These are phyloP conservation scores for Astragalus glycyphyllos DNA, from an alignment of 306 rosid species.

Conservation along the genomic window DNA sequence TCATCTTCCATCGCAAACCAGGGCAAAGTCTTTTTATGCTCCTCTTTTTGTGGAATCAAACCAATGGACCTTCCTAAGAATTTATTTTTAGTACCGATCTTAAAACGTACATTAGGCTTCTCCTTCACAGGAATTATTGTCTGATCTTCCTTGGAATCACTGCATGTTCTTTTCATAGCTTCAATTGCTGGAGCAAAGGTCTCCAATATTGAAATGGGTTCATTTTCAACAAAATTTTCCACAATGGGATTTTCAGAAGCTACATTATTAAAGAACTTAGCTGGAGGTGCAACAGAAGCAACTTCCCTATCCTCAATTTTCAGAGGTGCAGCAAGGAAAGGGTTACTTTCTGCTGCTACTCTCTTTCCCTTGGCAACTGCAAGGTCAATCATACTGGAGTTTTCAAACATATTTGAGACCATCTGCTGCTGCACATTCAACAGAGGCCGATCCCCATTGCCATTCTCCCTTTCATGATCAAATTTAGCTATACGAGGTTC, in stretches of 20 bases:
- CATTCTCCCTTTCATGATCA: slow-evolving; percentile 60
- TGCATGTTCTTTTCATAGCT: slow-evolving; percentile 54
- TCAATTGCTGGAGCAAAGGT: slow-evolving; percentile 86
- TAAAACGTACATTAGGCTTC: slow-evolving; percentile 69
- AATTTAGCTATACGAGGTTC: slow-evolving; percentile 48
- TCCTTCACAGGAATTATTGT: slow-evolving; percentile 48
- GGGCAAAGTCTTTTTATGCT: slow-evolving; percentile 51
- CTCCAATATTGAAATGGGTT: slow-evolving; percentile 64
- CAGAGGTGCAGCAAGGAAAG: slow-evolving; percentile 75
- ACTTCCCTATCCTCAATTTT: slow-evolving; percentile 77
- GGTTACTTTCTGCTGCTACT: slow-evolving; percentile 63
- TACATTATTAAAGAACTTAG: slow-evolving; percentile 54
- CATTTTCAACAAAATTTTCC: slow-evolving; percentile 52
- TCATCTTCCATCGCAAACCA: slow-evolving; percentile 64
- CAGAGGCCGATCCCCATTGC: slow-evolving; percentile 50
- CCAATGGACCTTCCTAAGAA: slow-evolving; percentile 54
- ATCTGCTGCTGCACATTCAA: slow-evolving; percentile 62
- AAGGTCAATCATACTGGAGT: slow-evolving; percentile 47
- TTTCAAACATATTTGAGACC: slow-evolving; percentile 57
- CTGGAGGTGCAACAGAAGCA: slow-evolving; percentile 63
- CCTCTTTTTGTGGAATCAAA: slow-evolving; percentile 52
- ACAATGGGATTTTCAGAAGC: slow-evolving; percentile 42
- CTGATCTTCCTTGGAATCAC: slow-evolving; percentile 55
- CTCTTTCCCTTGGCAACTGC: slow-evolving; percentile 59
- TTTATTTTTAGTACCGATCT: slow-evolving; percentile 68